These are phyloP conservation scores for Coemansia sp. DNA, from an alignment of 371 early-diverging fungal genomes.

Conservation along the genomic window DNA sequence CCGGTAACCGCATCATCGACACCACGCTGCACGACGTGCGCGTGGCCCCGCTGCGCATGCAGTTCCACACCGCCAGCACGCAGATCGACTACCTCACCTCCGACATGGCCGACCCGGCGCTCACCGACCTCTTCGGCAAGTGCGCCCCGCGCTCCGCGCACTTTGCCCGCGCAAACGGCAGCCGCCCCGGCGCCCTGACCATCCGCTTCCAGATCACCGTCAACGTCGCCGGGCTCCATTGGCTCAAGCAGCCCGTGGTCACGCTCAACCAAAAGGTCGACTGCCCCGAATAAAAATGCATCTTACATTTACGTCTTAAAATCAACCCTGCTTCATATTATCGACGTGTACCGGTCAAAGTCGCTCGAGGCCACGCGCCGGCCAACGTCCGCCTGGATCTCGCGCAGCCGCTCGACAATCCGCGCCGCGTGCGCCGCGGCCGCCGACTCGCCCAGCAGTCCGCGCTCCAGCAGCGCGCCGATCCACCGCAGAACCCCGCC, in stretches of 20 bases:
- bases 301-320: background rate
- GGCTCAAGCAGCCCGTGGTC: constrained; percentile 41
- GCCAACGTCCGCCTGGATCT: constrained; percentile 32
- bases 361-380: constrained; percentile 9
- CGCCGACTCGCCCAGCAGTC: constrained; percentile 1
- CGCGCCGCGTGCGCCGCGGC: constrained; percentile 30
- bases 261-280: constrained; percentile 43
- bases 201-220: constrained; percentile 42
- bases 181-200: constrained; percentile 26
- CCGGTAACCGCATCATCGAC: constrained; percentile 35
- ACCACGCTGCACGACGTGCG: constrained; percentile 11
- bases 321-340: constrained; percentile 17
- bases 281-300: constrained; percentile 33
- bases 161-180: background rate
- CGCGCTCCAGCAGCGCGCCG: constrained; percentile 11
- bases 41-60: constrained; percentile 18
- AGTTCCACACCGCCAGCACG: constrained; percentile 23
- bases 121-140: constrained; percentile 40
- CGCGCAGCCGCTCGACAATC: constrained; percentile 25
- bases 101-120: constrained; percentile 38
- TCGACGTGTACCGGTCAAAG: constrained; percentile 18
- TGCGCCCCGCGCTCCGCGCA: constrained; percentile 25
- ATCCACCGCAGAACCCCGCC: constrained; percentile 33
- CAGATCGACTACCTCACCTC: constrained; percentile 32
- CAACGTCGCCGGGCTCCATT: constrained; percentile 29